These are phyloP conservation scores for Trametopsis cervina DNA, from an alignment of 768 basidiomycete genomes.

Conservation along the genomic window DNA sequence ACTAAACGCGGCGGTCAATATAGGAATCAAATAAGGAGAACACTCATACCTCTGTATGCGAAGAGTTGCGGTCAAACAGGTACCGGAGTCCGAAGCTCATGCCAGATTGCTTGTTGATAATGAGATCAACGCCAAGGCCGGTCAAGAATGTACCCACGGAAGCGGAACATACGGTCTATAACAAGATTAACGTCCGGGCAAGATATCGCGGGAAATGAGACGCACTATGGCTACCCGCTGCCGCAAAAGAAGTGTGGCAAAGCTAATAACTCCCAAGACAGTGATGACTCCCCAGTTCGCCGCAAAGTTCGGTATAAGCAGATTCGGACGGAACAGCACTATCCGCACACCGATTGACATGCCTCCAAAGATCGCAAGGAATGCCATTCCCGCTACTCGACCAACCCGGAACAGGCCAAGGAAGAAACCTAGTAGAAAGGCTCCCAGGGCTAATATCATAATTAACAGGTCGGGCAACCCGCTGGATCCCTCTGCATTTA, in stretches of 20 bases:
- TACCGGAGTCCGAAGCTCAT: constrained; percentile 58
- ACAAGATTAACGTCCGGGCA: constrained; percentile 21
- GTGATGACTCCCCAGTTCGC: constrained; percentile 51
- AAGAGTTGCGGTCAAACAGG: constrained; percentile 54
- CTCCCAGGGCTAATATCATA: constrained; percentile 38
- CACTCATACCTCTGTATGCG: constrained; percentile 43
- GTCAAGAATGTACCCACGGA: constrained; percentile 56
- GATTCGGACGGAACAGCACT: constrained; percentile 39
- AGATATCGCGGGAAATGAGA: constrained; percentile 20
- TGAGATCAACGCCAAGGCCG: constrained; percentile 48
- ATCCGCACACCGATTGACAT: constrained; percentile 50
- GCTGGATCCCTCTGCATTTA: constrained; percentile 43
- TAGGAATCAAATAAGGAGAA: neutral
- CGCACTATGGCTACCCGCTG: constrained; percentile 48
- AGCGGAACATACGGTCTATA: constrained; percentile 34
- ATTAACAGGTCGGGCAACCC: constrained; percentile 48
- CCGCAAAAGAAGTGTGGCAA: constrained; percentile 35
- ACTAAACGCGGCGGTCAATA: constrained; percentile 27
- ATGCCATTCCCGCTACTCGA: constrained; percentile 37
- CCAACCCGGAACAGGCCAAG: constrained; percentile 49
- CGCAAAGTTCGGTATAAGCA: constrained; percentile 40
- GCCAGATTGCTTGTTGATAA: constrained; percentile 50
- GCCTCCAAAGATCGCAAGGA: constrained; percentile 48
- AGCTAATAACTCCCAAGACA: constrained; percentile 35
- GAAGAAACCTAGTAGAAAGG: constrained; percentile 44